phyloP scores from a whole-genome alignment of 371 early-diverging fungal species.

The Mucor racemosus region DNA sequence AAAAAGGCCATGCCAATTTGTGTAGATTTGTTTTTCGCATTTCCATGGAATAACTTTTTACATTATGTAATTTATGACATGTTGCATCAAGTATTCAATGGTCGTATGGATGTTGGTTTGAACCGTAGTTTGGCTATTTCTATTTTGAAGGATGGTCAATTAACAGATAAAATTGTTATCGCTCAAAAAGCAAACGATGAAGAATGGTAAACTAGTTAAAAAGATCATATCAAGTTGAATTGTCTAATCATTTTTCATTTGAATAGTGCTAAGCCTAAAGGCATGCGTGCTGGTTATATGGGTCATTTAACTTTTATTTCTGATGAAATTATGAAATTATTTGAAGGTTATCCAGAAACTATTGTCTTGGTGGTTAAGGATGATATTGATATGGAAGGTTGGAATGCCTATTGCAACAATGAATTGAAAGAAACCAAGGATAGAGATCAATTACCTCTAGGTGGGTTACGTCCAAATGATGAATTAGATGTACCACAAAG shows the following conservation, averaged over 20 bases:
- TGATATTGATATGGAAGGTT: conserved; percentile 74
- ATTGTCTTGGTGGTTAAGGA: conserved; percentile 61
- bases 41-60: conserved; percentile 95
- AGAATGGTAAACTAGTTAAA: conserved; percentile 32
- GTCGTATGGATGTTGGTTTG: conserved; percentile 68
- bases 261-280: conserved; percentile 73
- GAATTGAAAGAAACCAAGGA: conserved; percentile 84
- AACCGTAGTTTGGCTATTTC: conserved; percentile 74
- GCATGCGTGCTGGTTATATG: conserved; percentile 95
- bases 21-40: conserved; percentile 70
- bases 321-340: conserved; percentile 88
- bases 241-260: background rate
- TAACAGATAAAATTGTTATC: conserved; percentile 46
- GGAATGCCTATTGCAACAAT: conserved; percentile 85
- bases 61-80: conserved; percentile 97
- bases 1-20: conserved; percentile 41
- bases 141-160: conserved; percentile 79
- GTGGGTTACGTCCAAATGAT: conserved; percentile 78
- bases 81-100: conserved; percentile 93
- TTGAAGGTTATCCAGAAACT: conserved; percentile 71
- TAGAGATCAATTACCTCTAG: conserved; percentile 84
- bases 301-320: conserved; percentile 96
- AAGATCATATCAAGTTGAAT: background rate
- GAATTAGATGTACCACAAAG: conserved; percentile 33
- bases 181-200: conserved; percentile 47